Evolutionary conservation across 2,329 filamentous ascomycete genomes (phyloP).

Genomic region (Trichoderma hamatum): DNA sequence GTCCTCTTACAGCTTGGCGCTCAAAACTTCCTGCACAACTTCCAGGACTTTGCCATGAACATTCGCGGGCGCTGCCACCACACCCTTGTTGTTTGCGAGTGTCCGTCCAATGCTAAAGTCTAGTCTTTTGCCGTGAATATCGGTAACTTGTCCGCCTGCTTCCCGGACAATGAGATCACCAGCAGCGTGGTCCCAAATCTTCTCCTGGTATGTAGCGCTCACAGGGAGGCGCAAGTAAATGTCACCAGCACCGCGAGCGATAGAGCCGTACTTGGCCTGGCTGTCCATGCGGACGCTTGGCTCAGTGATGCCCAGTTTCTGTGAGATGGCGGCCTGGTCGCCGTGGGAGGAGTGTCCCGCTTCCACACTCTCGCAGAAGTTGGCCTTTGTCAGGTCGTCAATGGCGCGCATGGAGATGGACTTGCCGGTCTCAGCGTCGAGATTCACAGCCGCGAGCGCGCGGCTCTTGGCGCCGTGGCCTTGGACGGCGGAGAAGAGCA

Average conservation of each 20-base stretch:
- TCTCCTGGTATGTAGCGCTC: conserved; percentile 88
- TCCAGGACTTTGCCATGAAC: conserved; percentile 77
- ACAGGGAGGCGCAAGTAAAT: conserved; percentile 90
- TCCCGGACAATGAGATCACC: conserved; percentile 93
- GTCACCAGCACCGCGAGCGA: conserved; percentile 90
- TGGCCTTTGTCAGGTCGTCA: conserved; percentile 73
- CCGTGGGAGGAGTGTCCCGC: conserved; percentile 87
- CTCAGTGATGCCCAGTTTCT: conserved; percentile 81
- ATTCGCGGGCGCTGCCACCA: conserved; percentile 80
- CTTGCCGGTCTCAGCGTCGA: conserved; percentile 49
- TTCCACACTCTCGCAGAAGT: conserved; percentile 97
- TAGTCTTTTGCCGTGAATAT: conserved; percentile 80
- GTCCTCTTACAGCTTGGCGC: conserved; percentile 36
- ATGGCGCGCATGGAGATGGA: conserved; percentile 80
- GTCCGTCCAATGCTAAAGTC: conserved; percentile 89
- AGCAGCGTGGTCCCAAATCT: conserved; percentile 99
- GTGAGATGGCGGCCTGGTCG: conserved; percentile 79
- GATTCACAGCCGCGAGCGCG: conserved; percentile 58
- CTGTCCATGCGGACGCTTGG: conserved; percentile 96
- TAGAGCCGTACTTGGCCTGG: conserved; percentile 96
- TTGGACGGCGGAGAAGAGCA: conserved; percentile 82
- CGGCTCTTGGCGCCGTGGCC: conserved; percentile 81
- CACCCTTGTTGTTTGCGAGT: conserved; percentile 86
- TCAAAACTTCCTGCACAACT: conserved; percentile 79
- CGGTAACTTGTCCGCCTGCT: conserved; percentile 88